Evolutionary conservation across 805 yeast species (phyloP), one percentile per base, ranked within the genome.

Genomic region (Lipomyces mesembrius): DNA sequence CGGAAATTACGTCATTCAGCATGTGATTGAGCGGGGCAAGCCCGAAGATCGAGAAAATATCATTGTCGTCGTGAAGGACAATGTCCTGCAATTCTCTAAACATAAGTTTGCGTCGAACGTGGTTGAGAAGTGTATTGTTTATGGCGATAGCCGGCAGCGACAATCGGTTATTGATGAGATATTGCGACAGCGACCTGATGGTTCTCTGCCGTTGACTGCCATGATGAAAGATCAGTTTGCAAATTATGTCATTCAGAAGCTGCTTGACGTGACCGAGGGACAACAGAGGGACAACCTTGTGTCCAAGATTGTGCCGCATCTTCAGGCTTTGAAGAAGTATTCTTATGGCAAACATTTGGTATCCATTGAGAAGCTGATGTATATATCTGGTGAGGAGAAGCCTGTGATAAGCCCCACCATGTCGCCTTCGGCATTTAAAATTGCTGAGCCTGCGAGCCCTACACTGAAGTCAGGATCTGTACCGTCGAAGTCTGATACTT

Each of bases 191-290:
- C 57, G 63, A 78, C 89, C 79, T 79, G 84, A 37, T 37, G 73
- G 69, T 11, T 53, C 66, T 49, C 37, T 67, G 61, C 70, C 67
- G 34, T 82, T 95, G 72, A 90, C 93, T 29, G 82, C 89, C 66
- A 93, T 95, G 98, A 92, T 95, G 92, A 91, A 91, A 76, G 99
- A 95, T 77, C 98, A 95, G 77, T 95, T 89, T 79, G 99, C 98
- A 29, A 95, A 95, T 78, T 95, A 95, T 76, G 99, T 95, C 58
- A 92, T 95, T 60, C 99, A 95, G 78, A 93, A 94, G 77, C 83
- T 95, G 73, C 93, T 95, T 54, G 97, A 91, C 69, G 89, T 90
- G 2, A 85, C 93, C 52, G 86, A 85, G 68, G 89, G 89, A 57
- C 83, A 83, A 46, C 90, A 90, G 74, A 88, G 90, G 78, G 87